These are phyloP conservation scores for Chaetoceros tenuissimus DNA, from an alignment of 108 stramenopile species.

Conservation along the genomic window DNA sequence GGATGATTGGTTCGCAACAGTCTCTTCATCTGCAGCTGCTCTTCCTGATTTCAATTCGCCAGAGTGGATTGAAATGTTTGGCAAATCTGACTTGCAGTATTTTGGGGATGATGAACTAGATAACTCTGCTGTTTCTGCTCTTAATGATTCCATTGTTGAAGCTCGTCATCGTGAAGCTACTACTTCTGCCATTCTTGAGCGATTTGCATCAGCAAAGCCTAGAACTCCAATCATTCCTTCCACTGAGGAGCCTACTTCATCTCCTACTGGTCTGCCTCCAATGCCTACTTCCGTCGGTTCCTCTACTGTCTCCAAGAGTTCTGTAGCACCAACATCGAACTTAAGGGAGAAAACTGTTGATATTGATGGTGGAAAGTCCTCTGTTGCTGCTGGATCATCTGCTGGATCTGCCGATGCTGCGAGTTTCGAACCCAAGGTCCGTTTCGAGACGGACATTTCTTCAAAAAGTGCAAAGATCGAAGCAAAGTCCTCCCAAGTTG, in stretches of 20 bases:
- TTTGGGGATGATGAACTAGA: constrained; percentile 7
- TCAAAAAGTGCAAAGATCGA: not conserved
- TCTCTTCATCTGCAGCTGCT: constrained; percentile 2
- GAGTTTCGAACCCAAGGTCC: not conserved
- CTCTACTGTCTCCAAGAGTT: not conserved
- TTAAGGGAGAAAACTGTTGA: not conserved
- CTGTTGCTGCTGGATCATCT: no score
- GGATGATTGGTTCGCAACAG: constrained; percentile 22
- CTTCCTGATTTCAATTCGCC: constrained; percentile 8
- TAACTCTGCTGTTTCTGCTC: not conserved
- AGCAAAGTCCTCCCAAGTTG: not conserved
- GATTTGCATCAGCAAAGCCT: not conserved
- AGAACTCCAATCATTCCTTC: not conserved
- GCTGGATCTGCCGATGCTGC: not conserved
- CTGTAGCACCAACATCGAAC: not conserved
- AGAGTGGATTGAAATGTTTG: constrained; percentile 17
- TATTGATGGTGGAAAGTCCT: not conserved
- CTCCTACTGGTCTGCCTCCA: not conserved
- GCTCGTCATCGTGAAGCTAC: no score
- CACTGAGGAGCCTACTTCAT: not conserved
- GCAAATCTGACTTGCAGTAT: constrained; percentile 5
- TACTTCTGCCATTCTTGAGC: not conserved
- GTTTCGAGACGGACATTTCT: not conserved
- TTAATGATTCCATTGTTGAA: not conserved
- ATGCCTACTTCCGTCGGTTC: not conserved